These are phyloP conservation scores for Cucumis sativus DNA, from an alignment of 306 rosid species.

Conservation along the genomic window Cucumber_9930_V3 NC_026657.2:37751501-37752000, in stretches of 20 bases:
- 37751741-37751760: slow-evolving; percentile 41
- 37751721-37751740: slow-evolving; percentile 34
- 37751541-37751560: not conserved
- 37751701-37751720: slow-evolving; percentile 41
- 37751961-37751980: not conserved
- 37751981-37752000: not conserved
- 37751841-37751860: not conserved
- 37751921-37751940: no score
- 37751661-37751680: slow-evolving; percentile 77
- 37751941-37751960: no score
- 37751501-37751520: not conserved
- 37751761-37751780: slow-evolving; percentile 44
- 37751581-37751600: not conserved
- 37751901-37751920: not conserved
- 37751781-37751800: slow-evolving; percentile 62
- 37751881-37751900: not conserved
- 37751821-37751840: not conserved
- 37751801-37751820: slow-evolving; percentile 51
- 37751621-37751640: slow-evolving; percentile 71
- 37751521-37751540: not conserved
- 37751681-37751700: slow-evolving; percentile 77
- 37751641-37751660: slow-evolving; percentile 82
- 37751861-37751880: not conserved
- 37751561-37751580: not conserved
- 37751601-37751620: slow-evolving; percentile 83